Base-by-base conservation (phyloP, 2,329 filamentous ascomycete species). In the Trichoderma sp. region DNA sequence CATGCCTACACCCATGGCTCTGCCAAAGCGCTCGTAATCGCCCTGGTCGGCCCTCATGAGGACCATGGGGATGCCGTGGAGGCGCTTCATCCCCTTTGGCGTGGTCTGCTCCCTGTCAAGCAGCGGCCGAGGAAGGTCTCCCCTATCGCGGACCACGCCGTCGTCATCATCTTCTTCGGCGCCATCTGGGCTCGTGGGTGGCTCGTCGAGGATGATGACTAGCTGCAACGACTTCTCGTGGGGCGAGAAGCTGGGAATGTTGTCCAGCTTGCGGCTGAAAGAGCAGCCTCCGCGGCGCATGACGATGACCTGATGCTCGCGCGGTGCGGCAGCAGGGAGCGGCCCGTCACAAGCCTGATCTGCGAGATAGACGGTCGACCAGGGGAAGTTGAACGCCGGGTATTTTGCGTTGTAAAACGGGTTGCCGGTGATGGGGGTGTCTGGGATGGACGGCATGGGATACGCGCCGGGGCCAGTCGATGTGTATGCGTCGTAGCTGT, bases 271-370 rank as follows among this genome's bases (percentile, higher is more conserved):
- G 32, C 91, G 83, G 43, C 88, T 91, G 80, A 98, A 98, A 28
- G 88, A 92, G 82, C 96, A 99, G 1, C 89, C 90, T 50, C 96
- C 95, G 6, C 96, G 90, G 32, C 88, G 90, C 76, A 98, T 86
- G 64, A 97, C 88, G 72, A 99, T 90, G 72, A 98, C 85, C 66
- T 97, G 91, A 81, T 97, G 85, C 59, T 84, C 81, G 32, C 84
- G 84, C 3, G 86, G 81, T 0, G 84, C 86, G 17, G 79, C 76
- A n/a, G 87, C 85, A 3, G 87, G 86, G 2, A 89, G 80, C 4
- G 84, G 82, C n/a, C 84, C 83, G 71, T 86, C 84, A 80, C 95
- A 96, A 11, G 90, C 88, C 17, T 92, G 84, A 69, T 86, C 91
- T 9, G 91, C 91, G 23, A 95, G 87, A 82, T 91, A 95, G 74